Evolutionary conservation across 129 eudicot species (phyloP).

Genomic region (Dittrichia graveolens): DNA sequence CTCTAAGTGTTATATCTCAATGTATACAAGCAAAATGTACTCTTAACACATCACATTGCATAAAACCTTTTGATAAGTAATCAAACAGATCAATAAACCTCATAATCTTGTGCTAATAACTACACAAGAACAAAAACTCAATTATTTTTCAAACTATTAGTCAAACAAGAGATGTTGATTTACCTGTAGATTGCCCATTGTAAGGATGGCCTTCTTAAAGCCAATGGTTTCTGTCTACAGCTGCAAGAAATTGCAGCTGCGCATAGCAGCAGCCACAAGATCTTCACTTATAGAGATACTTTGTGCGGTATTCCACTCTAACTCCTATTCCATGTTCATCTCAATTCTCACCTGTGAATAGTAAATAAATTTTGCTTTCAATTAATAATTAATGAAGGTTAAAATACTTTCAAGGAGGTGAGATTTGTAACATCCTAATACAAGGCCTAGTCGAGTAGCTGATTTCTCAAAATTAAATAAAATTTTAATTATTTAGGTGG

Average conservation of each 20-base stretch:
- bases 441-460: too few relatives aligned
- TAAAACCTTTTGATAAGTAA: not conserved
- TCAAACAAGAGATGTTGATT: not conserved
- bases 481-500: too few relatives aligned
- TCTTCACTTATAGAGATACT: slow-evolving; percentile 59
- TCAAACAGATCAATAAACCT: not conserved
- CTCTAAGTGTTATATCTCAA: slow-evolving; percentile 3
- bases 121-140: not conserved
- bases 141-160: not conserved
- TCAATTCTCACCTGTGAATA: slow-evolving; percentile 14
- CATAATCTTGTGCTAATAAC: not conserved
- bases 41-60: not conserved
- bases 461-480: too few relatives aligned
- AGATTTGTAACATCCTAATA: too few relatives aligned
- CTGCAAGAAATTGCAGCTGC: slow-evolving; percentile 74
- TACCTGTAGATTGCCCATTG: slow-evolving; percentile 81
- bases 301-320: slow-evolving; percentile 89
- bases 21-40: not conserved
- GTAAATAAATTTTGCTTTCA: not conserved
- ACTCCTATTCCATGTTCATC: slow-evolving; percentile 68
- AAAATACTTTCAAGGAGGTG: too few relatives aligned
- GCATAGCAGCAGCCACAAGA: slow-evolving; percentile 73
- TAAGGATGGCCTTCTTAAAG: slow-evolving; percentile 71
- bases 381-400: too few relatives aligned
- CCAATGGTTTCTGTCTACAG: slow-evolving; percentile 79